Percentiles rank a stretch among this genome's conserved stretches.
Evolutionary conservation across 1,284 basidiomycete species (phyloP).

Genomic region (Schizophyllum amplum): DNA sequence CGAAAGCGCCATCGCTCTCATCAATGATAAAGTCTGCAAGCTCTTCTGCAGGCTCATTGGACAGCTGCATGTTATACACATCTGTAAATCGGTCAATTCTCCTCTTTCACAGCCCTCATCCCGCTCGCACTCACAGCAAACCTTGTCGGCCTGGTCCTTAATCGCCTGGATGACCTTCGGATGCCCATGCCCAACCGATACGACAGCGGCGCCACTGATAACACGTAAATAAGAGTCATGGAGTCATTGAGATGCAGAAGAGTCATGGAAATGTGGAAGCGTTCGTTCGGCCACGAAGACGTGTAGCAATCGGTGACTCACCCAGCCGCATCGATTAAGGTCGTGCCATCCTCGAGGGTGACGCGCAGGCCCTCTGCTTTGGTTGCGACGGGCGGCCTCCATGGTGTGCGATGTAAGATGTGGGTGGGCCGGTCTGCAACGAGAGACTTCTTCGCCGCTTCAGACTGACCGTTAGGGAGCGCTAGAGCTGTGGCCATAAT

Average conservation of each 20-base stretch:
- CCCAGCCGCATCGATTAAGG: conserved; percentile 68
- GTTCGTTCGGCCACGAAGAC: too few relatives aligned
- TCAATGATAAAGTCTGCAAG: conserved; percentile 57
- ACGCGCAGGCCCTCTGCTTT: conserved; percentile 64
- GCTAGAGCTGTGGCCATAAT: too few relatives aligned
- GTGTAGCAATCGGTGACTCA: not conserved
- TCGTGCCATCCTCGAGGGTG: conserved; percentile 56
- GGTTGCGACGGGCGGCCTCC: conserved; percentile 59
- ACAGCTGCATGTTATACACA: conserved; percentile 76
- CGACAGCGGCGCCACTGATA: conserved; percentile 64
- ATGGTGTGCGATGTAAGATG: conserved; percentile 57
- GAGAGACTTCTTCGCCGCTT: not conserved
- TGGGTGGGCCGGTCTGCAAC: not conserved
- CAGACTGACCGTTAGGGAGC: too few relatives aligned
- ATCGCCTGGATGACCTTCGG: conserved; percentile 63
- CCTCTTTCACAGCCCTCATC: too few relatives aligned
- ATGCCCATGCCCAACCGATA: conserved; percentile 70
- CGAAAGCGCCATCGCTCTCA: conserved; percentile 65
- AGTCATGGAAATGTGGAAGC: too few relatives aligned
- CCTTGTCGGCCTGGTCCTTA: conserved; percentile 67
- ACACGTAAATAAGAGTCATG: not conserved
- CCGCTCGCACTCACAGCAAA: conserved; percentile 68
- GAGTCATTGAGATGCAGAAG: not conserved
- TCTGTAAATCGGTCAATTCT: too few relatives aligned
- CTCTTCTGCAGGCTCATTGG: conserved; percentile 70